Conservation (phyloP, 306 rosid species). For the Comarum palustre region DNA sequence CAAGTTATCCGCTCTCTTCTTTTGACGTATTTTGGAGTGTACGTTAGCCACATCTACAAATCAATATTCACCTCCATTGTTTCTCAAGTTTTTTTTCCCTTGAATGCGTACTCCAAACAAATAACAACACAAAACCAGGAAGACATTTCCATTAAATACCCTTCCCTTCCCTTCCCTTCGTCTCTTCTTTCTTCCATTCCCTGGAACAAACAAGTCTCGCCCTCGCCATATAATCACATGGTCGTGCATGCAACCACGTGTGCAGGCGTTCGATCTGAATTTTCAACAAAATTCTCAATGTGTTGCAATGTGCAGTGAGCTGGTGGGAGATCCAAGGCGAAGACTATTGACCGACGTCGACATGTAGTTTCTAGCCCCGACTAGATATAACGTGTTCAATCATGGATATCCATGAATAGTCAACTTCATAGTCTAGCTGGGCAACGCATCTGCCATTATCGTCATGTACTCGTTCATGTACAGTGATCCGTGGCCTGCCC, state of each 20-base stretch:
- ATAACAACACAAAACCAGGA: no score
- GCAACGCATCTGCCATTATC: neutral
- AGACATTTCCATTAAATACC: neutral
- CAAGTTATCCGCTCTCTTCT: no score
- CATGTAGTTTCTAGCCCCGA: neutral
- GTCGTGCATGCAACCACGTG: neutral
- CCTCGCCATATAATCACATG: neutral
- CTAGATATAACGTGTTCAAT: neutral
- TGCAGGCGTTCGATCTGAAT: neutral
- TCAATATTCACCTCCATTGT: no score
- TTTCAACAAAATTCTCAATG: neutral
- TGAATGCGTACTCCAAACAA: no score
- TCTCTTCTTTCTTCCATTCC: neutral
- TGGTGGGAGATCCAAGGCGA: neutral
- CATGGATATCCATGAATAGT: neutral
- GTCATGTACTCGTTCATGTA: neutral
- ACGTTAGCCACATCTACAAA: no score
- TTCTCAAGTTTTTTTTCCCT: no score
- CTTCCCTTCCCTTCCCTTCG: neutral
- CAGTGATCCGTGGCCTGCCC: neutral
- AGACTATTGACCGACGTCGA: neutral
- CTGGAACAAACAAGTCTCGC: no score
- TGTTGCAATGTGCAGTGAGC: neutral
- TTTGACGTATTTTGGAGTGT: no score
- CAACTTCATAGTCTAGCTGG: neutral